A percentile compares a stretch with the other conserved stretches of the same genome.
Conservation (phyloP, 208 protist species). For the Trypanosoma vivax region DNA sequence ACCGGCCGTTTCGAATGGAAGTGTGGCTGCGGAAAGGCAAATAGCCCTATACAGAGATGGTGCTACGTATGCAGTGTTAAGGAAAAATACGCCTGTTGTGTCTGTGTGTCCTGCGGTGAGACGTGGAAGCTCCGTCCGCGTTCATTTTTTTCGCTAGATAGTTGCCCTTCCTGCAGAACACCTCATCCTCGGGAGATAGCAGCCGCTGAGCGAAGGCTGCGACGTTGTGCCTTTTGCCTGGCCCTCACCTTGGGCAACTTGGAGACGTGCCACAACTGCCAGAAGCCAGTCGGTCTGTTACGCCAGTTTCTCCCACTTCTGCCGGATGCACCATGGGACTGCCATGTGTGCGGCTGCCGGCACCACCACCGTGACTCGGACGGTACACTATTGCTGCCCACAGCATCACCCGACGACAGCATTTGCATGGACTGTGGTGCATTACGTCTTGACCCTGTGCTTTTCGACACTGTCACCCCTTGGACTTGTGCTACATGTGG, state of each 20-base stretch:
- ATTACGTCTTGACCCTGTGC: conserved; percentile 17
- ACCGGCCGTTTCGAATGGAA: conserved; percentile 41
- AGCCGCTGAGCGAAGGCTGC: conserved; percentile 12
- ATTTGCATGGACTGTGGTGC: conserved; percentile 30
- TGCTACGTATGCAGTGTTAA: conserved; percentile 45
- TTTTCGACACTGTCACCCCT: conserved; percentile 27
- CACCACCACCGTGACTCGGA: conserved; percentile 35
- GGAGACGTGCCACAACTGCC: conserved; percentile 7
- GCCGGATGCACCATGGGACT: conserved; percentile 29
- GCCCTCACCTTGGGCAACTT: not conserved
- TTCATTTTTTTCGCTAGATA: conserved; percentile 1
- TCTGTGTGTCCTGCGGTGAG: conserved; percentile 13
- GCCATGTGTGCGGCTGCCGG: conserved; percentile 14
- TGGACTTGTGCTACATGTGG: conserved; percentile 14
- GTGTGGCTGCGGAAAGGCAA: conserved; percentile 59
- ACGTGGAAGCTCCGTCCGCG: conserved; percentile 7
- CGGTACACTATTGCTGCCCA: conserved; percentile 26
- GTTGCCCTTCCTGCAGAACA: conserved; percentile 2
- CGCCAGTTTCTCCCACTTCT: conserved; percentile 15
- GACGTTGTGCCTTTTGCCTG: conserved; percentile 17
- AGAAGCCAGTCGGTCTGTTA: not conserved
- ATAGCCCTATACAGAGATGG: conserved; percentile 32
- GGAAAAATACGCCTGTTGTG: conserved; percentile 7
- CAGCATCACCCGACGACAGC: conserved; percentile 8
- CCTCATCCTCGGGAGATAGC: conserved; percentile 41